Conservation (phyloP, 2,329 filamentous ascomycete species). For the Diaporthe caulivora region DNA sequence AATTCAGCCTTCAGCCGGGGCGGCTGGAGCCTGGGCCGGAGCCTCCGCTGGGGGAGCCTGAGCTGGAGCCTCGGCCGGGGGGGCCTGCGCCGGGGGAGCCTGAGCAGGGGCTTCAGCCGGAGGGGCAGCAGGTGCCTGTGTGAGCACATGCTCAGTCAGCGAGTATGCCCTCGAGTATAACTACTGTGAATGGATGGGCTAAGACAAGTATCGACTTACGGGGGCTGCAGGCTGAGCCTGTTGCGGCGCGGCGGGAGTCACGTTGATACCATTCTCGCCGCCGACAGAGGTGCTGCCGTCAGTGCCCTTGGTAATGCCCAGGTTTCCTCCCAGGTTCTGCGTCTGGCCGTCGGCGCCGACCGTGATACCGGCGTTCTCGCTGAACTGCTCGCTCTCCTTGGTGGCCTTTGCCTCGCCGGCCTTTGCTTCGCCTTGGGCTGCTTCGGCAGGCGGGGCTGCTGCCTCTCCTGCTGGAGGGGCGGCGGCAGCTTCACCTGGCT, state of each 20-base stretch:
- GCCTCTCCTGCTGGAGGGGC: constrained; percentile 11
- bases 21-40: background rate
- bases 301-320: constrained; percentile 37
- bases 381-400: constrained; percentile 38
- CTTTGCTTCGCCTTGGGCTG: constrained; percentile 1
- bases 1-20: constrained; percentile 19
- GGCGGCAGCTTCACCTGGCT: background rate
- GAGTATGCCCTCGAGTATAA: too few species aligned
- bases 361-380: constrained; percentile 38
- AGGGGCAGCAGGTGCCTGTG: constrained; percentile 1
- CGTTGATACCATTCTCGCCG: constrained; percentile 37
- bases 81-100: background rate
- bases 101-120: constrained; percentile 12
- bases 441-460: background rate
- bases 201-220: background rate
- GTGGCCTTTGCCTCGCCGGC: constrained; percentile 33
- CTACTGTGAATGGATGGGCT: background rate
- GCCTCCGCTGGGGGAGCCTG: background rate
- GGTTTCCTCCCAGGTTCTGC: constrained; percentile 37
- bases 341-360: constrained; percentile 33
- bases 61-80: background rate
- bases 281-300: constrained; percentile 38
- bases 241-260: constrained; percentile 15
- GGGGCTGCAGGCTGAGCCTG: constrained; percentile 5
- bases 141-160: background rate